Base-by-base conservation (phyloP, 768 basidiomycete species). In the Tulasnella sp. region DNA sequence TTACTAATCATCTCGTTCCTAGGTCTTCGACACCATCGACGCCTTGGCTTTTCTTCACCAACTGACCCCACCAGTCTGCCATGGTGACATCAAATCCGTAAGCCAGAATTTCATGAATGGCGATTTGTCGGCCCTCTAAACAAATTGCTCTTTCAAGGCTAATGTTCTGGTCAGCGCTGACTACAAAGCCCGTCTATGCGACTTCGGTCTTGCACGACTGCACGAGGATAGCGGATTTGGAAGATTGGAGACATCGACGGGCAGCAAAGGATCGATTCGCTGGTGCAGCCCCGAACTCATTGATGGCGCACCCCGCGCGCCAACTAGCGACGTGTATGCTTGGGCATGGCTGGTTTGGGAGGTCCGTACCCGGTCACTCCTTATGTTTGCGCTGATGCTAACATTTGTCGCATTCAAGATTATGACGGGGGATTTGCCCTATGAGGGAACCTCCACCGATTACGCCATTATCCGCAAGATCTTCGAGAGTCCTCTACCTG, bases 61-160 rank as follows among this genome's bases (percentile, higher is more conserved):
- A 18, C 31, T 76, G 46, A 34, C 19, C 75, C 75, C 75, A 10
- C 75, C 75, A 27, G 75, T 76, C 19, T 46, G 42, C 24, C 75
- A 76, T 76, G 75, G 75, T 12, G 75, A 76, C 44, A 76, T 76
- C 19, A 76, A 76, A 38, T 39, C 75, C 9, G 75, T 76, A 56
- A 76, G 75, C 19, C n/a, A 27, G 14, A 68, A 10, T 9, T 74
- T 46, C 31, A 42, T 6, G 39, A 40, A 40, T 9, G 24, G 4
- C 21, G 48, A 52, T 19, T 9, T 14, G 42, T 52, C 44, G 38
- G 72, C n/a, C 42, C 12, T 2, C 38, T n/a, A 3, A 74, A n/a
- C 6, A 5, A 2, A 74, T 12, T 19, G 2, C 24, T 3, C 44
- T 12, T 40, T 12, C 21, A 8, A 76, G 75, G 40, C 48, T 27